Evolutionary conservation across 352 stramenopile genomes (phyloP).

Genomic region (Phytophthora quininea): DNA sequence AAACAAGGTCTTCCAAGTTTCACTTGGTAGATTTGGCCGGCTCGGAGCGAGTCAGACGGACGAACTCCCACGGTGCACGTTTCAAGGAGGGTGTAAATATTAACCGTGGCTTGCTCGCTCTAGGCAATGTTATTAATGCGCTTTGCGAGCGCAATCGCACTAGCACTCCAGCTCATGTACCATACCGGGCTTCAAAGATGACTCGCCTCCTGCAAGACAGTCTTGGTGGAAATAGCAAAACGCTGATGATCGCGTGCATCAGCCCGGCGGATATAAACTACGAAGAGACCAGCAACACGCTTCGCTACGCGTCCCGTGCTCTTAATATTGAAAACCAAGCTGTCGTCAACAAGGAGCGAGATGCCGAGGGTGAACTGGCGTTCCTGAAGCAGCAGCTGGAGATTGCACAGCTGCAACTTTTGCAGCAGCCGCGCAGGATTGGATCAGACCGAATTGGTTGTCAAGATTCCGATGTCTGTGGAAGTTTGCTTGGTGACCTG

Average conservation of each 20-base stretch:
- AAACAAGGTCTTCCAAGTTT: constrained; percentile 86
- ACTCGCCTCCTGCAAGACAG: constrained; percentile 90
- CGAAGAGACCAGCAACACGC: constrained; percentile 96
- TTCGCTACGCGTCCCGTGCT: constrained; percentile 94
- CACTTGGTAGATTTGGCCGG: constrained; percentile 96
- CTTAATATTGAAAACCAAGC: constrained; percentile 99
- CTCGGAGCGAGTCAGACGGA: constrained; percentile 92
- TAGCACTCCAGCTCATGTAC: constrained; percentile 57
- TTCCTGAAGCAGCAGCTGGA: constrained; percentile 76
- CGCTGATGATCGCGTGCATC: constrained; percentile 89
- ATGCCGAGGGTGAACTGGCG: constrained; percentile 77
- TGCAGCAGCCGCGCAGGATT: constrained; percentile 41
- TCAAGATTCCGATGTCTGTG: background rate
- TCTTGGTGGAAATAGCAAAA: constrained; percentile 92
- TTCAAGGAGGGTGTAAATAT: constrained; percentile 95
- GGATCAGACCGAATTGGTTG: background rate
- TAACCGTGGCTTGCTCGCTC: constrained; percentile 93
- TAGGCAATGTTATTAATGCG: constrained; percentile 96
- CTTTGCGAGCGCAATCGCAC: constrained; percentile 84
- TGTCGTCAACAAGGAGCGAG: constrained; percentile 96
- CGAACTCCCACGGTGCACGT: constrained; percentile 79
- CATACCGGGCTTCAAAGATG: constrained; percentile 92
- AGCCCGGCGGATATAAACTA: constrained; percentile 85
- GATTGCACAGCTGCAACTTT: constrained; percentile 63
- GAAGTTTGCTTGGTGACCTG: constrained; percentile 1